A percentile compares a stretch with the other conserved stretches of the same genome.
These are phyloP conservation scores for Ilex aquifolium DNA, from an alignment of 257 asterid genomes.

Conservation along the genomic window DNA sequence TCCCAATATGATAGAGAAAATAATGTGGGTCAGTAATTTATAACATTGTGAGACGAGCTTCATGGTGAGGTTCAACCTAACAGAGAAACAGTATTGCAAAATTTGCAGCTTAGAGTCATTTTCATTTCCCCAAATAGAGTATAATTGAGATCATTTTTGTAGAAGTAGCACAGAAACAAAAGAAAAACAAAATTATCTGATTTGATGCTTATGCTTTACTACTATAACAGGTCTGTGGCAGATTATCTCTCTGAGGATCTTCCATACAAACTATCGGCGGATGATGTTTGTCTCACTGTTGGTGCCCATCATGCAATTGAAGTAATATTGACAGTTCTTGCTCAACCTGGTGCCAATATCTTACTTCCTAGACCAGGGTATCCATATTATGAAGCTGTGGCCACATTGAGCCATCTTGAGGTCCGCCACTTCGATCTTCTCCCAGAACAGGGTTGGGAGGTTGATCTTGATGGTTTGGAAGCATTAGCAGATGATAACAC, in stretches of 20 bases:
- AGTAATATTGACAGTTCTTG: slow-evolving; percentile 39
- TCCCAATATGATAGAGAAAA: too few relatives aligned
- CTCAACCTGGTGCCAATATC: slow-evolving; percentile 61
- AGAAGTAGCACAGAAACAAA: too few relatives aligned
- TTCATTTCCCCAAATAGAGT: too few relatives aligned
- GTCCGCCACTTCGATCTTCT: slow-evolving; percentile 60
- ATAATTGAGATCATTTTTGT: too few relatives aligned
- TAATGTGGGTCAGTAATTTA: too few relatives aligned
- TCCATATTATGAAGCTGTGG: slow-evolving; percentile 54
- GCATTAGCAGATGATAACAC: slow-evolving; percentile 62
- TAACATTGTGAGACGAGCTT: too few relatives aligned
- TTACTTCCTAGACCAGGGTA: slow-evolving; percentile 65
- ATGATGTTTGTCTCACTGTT: slow-evolving; percentile 48
- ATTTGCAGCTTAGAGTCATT: too few relatives aligned
- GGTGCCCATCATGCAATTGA: slow-evolving; percentile 73
- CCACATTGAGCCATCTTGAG: slow-evolving; percentile 44
- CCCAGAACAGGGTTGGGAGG: slow-evolving; percentile 57
- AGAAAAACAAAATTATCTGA: too few relatives aligned
- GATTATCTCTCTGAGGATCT: slow-evolving; percentile 42
- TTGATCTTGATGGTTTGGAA: slow-evolving; percentile 50
- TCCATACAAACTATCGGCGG: slow-evolving; percentile 34
- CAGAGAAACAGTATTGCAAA: too few relatives aligned
- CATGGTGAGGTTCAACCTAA: too few relatives aligned
- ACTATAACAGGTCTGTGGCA: slow-evolving; percentile 48
- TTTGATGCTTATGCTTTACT: background rate